Evolutionary conservation across 2,329 filamentous ascomycete genomes (phyloP).

Genomic region (Xylariomycetidae sp.): DNA sequence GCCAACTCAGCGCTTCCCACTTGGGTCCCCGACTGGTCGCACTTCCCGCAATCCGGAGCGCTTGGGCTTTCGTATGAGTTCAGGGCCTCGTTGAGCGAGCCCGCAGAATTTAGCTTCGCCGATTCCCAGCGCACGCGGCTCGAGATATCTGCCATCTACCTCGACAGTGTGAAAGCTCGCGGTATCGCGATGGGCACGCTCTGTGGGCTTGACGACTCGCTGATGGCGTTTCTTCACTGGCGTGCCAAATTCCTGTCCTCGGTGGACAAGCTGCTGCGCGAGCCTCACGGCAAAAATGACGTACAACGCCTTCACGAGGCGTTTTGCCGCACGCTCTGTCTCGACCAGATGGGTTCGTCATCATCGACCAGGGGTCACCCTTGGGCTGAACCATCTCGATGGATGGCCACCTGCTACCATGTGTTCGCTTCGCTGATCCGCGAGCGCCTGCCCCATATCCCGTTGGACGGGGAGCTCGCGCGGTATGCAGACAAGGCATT

Average conservation of each 20-base stretch:
- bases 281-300: not conserved
- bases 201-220: conserved; percentile 23
- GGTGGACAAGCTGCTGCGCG: conserved; percentile 1
- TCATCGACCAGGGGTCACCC: no score
- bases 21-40: conserved; percentile 34
- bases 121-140: conserved; percentile 22
- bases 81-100: conserved; percentile 11
- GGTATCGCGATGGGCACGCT: conserved; percentile 26
- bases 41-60: conserved; percentile 15
- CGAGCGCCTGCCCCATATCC: conserved; percentile 13
- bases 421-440: conserved; percentile 15
- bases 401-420: conserved; percentile 16
- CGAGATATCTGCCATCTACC: conserved; percentile 24
- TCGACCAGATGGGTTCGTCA: conserved; percentile 19
- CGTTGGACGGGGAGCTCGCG: conserved; percentile 10
- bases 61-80: conserved; percentile 16
- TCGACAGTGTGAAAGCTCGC: conserved; percentile 19
- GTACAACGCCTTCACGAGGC: conserved; percentile 20
- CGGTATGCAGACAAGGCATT: conserved; percentile 3
- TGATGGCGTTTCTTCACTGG: conserved; percentile 34
- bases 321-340: conserved; percentile 26
- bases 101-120: conserved; percentile 17
- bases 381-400: conserved; percentile 8
- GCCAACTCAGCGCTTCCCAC: conserved; percentile 23
- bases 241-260: conserved; percentile 19